Conservation (phyloP, 305 asterid genomes). For the Fraxinus angustifolia region DNA sequence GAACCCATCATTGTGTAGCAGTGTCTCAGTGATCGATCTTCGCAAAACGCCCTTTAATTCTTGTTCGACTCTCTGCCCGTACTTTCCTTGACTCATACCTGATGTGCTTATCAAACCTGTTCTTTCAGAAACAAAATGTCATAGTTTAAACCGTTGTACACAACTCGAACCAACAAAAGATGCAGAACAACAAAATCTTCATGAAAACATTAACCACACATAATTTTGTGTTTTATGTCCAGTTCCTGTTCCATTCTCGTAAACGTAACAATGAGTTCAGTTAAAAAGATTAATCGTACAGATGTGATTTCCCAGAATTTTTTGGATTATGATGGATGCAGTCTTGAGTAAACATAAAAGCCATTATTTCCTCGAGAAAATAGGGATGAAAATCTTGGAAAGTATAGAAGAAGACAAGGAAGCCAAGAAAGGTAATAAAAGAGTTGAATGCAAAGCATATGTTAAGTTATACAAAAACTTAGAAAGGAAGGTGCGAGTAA, state of each 20-base stretch:
- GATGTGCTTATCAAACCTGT: constrained; percentile 83
- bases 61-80: constrained; percentile 77
- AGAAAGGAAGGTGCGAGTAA: neutral
- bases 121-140: neutral
- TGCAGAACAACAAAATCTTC: neutral
- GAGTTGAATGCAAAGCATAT: neutral
- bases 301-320: neutral
- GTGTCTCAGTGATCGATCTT: constrained; percentile 46
- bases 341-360: neutral
- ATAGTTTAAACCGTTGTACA: neutral
- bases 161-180: neutral
- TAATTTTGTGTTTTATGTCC: neutral
- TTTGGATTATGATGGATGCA: neutral
- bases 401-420: neutral
- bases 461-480: neutral
- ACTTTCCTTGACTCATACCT: constrained; percentile 83
- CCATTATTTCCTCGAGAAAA: neutral
- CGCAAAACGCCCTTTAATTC: constrained; percentile 92
- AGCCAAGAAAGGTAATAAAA: neutral
- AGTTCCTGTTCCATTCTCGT: neutral
- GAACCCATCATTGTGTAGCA: neutral
- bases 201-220: neutral
- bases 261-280: neutral
- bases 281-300: neutral
- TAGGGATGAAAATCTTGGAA: neutral